These are phyloP conservation scores for Ministeria vibrans DNA, from an alignment of 78 protist species.

Conservation along the genomic window DNA sequence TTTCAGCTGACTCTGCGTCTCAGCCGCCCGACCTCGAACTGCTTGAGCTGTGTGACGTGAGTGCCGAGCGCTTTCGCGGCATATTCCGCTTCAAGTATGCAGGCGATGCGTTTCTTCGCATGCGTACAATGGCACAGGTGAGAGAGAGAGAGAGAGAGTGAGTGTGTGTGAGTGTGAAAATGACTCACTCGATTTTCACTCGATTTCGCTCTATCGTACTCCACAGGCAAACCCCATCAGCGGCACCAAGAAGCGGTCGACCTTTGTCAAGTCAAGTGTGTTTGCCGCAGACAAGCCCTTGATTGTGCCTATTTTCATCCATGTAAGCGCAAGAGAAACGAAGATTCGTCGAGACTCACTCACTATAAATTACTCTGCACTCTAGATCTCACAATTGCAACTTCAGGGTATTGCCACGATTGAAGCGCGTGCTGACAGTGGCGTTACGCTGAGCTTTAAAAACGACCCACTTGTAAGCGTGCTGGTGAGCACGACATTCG, in stretches of 20 bases:
- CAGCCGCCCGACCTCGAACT: neutral
- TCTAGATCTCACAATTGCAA: no score
- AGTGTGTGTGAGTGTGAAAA: neutral
- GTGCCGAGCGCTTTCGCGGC: neutral
- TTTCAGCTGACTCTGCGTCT: neutral
- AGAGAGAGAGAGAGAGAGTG: neutral
- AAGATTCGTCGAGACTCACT: no score
- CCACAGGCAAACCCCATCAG: neutral
- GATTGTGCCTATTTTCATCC: neutral
- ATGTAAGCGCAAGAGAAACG: neutral
- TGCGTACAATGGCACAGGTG: conserved; percentile 1
- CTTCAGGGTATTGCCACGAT: neutral
- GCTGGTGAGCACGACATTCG: neutral
- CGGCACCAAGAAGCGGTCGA: neutral
- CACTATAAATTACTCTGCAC: no score
- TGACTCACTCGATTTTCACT: neutral
- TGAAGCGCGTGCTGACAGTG: neutral
- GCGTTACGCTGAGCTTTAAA: neutral
- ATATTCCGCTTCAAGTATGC: neutral
- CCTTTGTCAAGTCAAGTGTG: neutral
- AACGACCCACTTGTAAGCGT: neutral
- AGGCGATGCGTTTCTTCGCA: neutral
- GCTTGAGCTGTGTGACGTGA: neutral
- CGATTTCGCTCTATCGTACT: no score
- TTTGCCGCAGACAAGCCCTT: neutral